Percentiles rank a stretch among this genome's conserved stretches.
Evolutionary conservation across 768 basidiomycete genomes (phyloP).

Genomic region (Atractiella rhizophila): DNA sequence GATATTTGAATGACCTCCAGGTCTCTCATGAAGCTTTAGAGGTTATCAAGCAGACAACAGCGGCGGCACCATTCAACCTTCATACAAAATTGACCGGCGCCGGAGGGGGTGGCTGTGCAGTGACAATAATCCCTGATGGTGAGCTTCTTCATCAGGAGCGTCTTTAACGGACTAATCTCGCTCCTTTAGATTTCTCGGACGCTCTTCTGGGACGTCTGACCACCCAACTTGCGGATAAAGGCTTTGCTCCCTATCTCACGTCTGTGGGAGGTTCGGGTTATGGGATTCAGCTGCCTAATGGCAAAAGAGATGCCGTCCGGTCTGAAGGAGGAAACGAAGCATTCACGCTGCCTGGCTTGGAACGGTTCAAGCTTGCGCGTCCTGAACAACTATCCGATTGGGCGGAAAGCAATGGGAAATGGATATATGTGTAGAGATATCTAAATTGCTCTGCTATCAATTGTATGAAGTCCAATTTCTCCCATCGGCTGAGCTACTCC

Average conservation of each 20-base stretch:
- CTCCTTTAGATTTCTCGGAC: conserved; percentile 39
- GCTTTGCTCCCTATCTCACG: conserved; percentile 65
- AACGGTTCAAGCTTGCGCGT: too few species aligned
- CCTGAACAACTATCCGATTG: too few species aligned
- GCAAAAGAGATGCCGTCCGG: too few species aligned
- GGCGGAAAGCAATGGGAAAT: too few species aligned
- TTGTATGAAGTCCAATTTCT: too few species aligned
- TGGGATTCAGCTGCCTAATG: conserved; percentile 34
- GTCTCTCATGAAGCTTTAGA: conserved; percentile 82
- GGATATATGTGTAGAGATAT: too few species aligned
- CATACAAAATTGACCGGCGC: conserved; percentile 93
- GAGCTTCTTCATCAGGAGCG: conserved; percentile 16
- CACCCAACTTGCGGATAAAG: conserved; percentile 32
- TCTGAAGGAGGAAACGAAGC: too few species aligned
- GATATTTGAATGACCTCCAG: conserved; percentile 51
- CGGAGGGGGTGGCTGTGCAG: conserved; percentile 93
- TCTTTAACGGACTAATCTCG: not conserved
- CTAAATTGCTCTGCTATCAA: too few species aligned
- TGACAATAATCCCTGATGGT: conserved; percentile 87
- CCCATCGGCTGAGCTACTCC: too few species aligned
- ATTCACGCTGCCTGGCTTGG: too few species aligned
- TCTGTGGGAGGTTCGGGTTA: conserved; percentile 80
- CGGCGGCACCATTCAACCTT: conserved; percentile 37
- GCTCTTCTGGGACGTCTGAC: conserved; percentile 35
- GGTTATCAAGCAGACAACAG: conserved; percentile 45